Conservation (phyloP, 129 eudicot genomes). For the Sambucus nigra region DNA sequence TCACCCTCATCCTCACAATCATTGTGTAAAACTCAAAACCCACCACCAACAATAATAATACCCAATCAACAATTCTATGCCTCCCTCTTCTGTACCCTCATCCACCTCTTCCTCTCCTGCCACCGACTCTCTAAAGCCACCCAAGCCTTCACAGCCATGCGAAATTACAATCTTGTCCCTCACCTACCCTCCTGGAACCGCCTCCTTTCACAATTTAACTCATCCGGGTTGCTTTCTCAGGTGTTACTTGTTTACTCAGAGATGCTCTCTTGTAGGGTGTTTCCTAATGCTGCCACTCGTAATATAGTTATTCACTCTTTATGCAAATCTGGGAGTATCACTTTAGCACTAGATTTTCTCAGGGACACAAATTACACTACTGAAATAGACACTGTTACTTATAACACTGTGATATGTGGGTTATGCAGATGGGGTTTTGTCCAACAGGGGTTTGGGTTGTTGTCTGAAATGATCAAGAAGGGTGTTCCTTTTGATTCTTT, state of each 20-base stretch:
- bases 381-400: constrained; percentile 50
- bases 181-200: constrained; percentile 38
- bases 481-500: constrained; percentile 46
- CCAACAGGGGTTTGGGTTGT: constrained; percentile 59
- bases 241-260: constrained; percentile 51
- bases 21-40: no score
- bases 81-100: constrained; percentile 63
- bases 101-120: constrained; percentile 63
- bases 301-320: constrained; percentile 61
- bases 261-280: constrained; percentile 48
- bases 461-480: constrained; percentile 69
- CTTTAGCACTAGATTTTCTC: constrained; percentile 42
- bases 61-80: constrained; percentile 26
- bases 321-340: constrained; percentile 53
- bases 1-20: no score
- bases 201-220: constrained; percentile 48
- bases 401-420: constrained; percentile 91
- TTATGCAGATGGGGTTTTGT: constrained; percentile 48
- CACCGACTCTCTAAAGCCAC: constrained; percentile 52
- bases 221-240: constrained; percentile 44
- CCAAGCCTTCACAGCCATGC: constrained; percentile 46
- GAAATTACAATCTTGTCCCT: constrained; percentile 29
- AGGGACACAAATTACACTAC: constrained; percentile 14
- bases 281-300: constrained; percentile 42
- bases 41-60: no score